These are phyloP conservation scores for Aegilops tauschii DNA, from an alignment of 176 grass and related monocot species.

Conservation along the genomic window DNA sequence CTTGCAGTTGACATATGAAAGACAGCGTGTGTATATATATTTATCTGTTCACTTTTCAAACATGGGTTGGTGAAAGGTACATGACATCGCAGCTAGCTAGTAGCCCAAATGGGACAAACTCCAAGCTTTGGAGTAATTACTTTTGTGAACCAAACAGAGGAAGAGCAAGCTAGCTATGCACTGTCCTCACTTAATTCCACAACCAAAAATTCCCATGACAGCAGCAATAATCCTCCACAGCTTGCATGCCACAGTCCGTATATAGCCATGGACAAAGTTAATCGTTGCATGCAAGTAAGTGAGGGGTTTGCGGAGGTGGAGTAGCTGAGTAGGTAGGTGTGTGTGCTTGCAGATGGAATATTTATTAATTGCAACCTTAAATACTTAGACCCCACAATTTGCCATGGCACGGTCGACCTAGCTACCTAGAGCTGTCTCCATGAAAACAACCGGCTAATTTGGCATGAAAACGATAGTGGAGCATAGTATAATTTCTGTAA, in stretches of 20 bases:
- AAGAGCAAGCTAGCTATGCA: not conserved
- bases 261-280: not conserved
- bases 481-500: not conserved
- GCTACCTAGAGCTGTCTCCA: not conserved
- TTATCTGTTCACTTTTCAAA: not conserved
- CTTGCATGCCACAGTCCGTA: not conserved
- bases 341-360: not conserved
- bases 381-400: not conserved
- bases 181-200: not conserved
- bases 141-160: not conserved
- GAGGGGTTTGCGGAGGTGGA: not conserved
- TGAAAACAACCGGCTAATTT: not conserved
- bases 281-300: not conserved
- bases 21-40: too few relatives aligned
- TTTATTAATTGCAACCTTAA: not conserved
- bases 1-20: not conserved
- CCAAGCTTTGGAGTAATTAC: not conserved
- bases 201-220: not conserved
- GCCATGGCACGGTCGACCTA: not conserved
- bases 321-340: not conserved
- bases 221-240: not conserved
- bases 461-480: not conserved
- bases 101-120: conserved; percentile 10
- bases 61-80: not conserved
- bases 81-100: not conserved